phyloP scores from a whole-genome alignment of 257 asterid genomes.

The Echium plantagineum region DNA sequence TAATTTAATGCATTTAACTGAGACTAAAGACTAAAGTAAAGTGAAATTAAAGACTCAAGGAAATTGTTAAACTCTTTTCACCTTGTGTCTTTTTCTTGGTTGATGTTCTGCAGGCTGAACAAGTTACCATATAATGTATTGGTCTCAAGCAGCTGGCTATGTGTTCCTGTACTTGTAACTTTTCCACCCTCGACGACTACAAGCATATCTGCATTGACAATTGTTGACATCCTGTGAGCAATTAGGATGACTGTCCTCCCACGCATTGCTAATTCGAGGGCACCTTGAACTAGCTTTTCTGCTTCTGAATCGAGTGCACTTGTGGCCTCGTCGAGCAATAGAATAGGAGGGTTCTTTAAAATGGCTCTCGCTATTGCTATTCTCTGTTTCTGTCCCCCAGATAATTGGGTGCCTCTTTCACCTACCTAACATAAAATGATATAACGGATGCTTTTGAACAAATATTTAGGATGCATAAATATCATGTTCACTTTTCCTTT shows the following conservation, averaged over 20 bases:
- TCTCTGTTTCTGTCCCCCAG: conserved; percentile 93
- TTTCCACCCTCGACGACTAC: conserved; percentile 57
- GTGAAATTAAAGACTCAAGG: conserved; percentile 3
- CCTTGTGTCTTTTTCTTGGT: conserved; percentile 40
- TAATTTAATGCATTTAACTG: conserved; percentile 6
- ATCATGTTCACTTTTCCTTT: background rate
- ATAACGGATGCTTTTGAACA: conserved; percentile 8
- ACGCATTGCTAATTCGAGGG: conserved; percentile 63
- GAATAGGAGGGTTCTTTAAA: conserved; percentile 63
- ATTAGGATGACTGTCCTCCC: conserved; percentile 74
- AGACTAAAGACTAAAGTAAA: background rate
- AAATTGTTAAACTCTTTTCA: conserved; percentile 15
- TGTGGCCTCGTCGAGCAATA: conserved; percentile 82
- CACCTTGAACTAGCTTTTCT: conserved; percentile 73
- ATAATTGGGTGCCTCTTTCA: conserved; percentile 67
- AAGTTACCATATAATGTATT: conserved; percentile 42
- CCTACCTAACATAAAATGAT: conserved; percentile 40
- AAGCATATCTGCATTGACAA: conserved; percentile 60
- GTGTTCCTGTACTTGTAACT: conserved; percentile 54
- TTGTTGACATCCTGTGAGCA: conserved; percentile 76
- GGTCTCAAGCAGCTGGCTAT: conserved; percentile 30
- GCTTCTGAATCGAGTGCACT: conserved; percentile 91
- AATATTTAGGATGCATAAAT: background rate
- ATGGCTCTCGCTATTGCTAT: conserved; percentile 85
- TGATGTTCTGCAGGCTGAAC: conserved; percentile 58